Base-by-base conservation (phyloP, 208 protist genomes). In the Porcisia deanei region DNA sequence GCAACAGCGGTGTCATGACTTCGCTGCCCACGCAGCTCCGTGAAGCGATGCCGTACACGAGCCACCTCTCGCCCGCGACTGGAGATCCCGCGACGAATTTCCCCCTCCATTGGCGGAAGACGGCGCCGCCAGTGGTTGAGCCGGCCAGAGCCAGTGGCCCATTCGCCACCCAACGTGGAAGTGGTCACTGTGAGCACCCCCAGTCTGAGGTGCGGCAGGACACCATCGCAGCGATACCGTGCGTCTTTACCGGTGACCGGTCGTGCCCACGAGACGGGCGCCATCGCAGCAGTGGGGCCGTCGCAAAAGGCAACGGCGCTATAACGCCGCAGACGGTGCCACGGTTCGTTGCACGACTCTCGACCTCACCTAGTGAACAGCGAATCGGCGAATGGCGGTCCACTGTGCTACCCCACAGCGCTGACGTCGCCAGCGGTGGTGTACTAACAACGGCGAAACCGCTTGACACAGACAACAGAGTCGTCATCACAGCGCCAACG, bases 341-440 rank as follows among this genome's bases (percentile, higher is more conserved):
- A 5, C 81, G 81, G n/a, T 85, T 81, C 52, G 76, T 85, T 16
- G 73, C 81, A n/a, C 72, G 67, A 10, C 76, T 85, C 7, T 77
- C 81, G 25, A 60, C 59, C 43, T 79, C 75, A 25, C 69, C 70
- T 43, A 80, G 55, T 34, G 76, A 81, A 67, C 63, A 41, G 16
- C 69, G 71, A 25, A 57, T 82, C 7, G 78, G 78, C 16, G 73
- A 74, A 59, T 54, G 63, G 10, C 57, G 20, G 25, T 41, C 47
- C 47, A 22, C 25, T n/a, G 22, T 22, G 22, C 66, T 39, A 9
- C 30, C n/a, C 1, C 18, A 57, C 66, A 52, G 30, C 66, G 25
- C 30, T 41, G 66, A 57, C 7, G 49, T 39, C 63, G 41, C 10
- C 63, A 67, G 18, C 25, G 41, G 41, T 34, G 63, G 6, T 25